A percentile compares a stretch with the other conserved stretches of the same genome.
Evolutionary conservation across 2,329 filamentous ascomycete genomes (phyloP).

Genomic region (Fonsecaea pedrosoi): DNA sequence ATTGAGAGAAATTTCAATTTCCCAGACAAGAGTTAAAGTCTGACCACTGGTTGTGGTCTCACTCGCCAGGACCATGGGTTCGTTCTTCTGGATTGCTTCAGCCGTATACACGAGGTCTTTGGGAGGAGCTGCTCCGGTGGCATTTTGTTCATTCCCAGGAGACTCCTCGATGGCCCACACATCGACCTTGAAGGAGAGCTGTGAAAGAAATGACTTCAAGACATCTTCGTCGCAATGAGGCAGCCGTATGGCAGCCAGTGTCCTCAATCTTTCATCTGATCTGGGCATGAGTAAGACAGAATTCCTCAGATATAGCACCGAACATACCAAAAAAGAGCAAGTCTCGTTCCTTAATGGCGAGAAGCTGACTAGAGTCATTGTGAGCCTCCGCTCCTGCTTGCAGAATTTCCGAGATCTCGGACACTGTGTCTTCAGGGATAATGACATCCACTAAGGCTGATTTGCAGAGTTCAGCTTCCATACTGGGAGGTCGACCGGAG

Average conservation of each 20-base stretch:
- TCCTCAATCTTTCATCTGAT: conserved; percentile 62
- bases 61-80: conserved; percentile 55
- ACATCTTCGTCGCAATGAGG: conserved; percentile 57
- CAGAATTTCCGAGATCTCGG: conserved; percentile 29
- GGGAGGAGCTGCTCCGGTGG: conserved; percentile 37
- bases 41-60: conserved; percentile 50
- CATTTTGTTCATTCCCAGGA: conserved; percentile 47
- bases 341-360: conserved; percentile 58
- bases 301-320: not conserved
- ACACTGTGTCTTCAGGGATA: conserved; percentile 49
- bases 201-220: conserved; percentile 57
- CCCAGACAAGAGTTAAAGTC: conserved; percentile 52
- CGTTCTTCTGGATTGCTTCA: conserved; percentile 47
- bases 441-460: conserved; percentile 53
- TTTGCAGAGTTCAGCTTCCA: conserved; percentile 50
- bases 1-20: conserved; percentile 51
- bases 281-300: conserved; percentile 57
- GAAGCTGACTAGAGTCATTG: conserved; percentile 51
- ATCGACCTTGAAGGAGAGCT: conserved; percentile 59
- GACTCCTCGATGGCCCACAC: conserved; percentile 50
- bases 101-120: conserved; percentile 54
- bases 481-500: conserved; percentile 11
- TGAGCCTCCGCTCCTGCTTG: conserved; percentile 46
- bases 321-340: conserved; percentile 51
- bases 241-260: conserved; percentile 60